Percentiles rank a stretch among this genome's conserved stretches.
Evolutionary conservation across 331 rosid species (phyloP).

Genomic region (Ulmus americana): DNA sequence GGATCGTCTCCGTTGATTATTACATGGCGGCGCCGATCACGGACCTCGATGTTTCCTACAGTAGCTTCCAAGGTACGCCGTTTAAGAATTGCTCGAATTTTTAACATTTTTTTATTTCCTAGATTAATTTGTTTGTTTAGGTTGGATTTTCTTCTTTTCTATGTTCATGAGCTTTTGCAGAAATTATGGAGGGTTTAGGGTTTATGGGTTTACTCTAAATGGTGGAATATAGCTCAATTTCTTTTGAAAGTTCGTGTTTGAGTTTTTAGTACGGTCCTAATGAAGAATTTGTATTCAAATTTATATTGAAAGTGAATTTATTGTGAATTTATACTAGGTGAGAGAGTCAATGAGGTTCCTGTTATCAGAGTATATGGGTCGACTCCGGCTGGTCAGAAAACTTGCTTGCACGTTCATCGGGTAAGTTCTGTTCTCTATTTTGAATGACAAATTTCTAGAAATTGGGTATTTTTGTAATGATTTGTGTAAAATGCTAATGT

Average conservation of each 20-base stretch:
- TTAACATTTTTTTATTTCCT: not conserved
- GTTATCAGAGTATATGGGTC: conserved; percentile 80
- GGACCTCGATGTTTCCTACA: conserved; percentile 59
- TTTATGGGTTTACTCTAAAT: not conserved
- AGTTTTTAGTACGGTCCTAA: no score
- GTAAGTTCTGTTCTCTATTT: conserved; percentile 35
- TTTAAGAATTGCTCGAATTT: not conserved
- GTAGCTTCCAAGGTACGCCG: conserved; percentile 68
- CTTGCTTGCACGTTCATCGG: conserved; percentile 83
- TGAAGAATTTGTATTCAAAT: no score
- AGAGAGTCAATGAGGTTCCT: conserved; percentile 76
- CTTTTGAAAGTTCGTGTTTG: no score
- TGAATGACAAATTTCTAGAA: not conserved
- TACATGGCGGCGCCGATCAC: conserved; percentile 80
- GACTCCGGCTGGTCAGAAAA: conserved; percentile 87
- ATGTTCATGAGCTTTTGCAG: not conserved
- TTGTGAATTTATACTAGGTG: conserved; percentile 38
- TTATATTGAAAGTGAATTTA: not conserved
- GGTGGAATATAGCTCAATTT: not conserved
- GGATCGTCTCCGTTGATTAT: conserved; percentile 77
- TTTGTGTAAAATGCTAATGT: not conserved
- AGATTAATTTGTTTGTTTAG: not conserved
- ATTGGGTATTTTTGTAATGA: not conserved
- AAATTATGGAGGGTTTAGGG: not conserved
- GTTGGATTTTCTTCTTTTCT: not conserved